These are phyloP conservation scores for Zalerion maritima DNA, from an alignment of 495 filamentous ascomycete genomes.

Conservation along the genomic window DNA sequence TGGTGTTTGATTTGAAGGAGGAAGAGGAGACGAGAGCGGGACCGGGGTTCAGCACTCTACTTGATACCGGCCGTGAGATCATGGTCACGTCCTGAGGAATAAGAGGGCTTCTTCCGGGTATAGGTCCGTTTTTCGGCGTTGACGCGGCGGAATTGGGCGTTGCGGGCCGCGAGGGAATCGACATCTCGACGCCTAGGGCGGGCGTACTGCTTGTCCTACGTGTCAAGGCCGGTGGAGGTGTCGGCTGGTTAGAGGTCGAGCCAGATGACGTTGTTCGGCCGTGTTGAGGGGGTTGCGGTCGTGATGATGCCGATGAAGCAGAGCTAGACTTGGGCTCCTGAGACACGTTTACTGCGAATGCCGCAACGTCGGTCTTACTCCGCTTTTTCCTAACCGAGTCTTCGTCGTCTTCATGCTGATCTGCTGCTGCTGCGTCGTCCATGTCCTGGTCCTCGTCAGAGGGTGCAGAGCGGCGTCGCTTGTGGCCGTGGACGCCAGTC, in stretches of 20 bases:
- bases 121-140: slow-evolving; percentile 16
- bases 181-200: slow-evolving; percentile 32
- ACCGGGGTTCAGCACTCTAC: too few relatives aligned
- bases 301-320: slow-evolving; percentile 2
- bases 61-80: too few relatives aligned
- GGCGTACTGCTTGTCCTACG: slow-evolving; percentile 25
- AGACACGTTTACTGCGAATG: too few relatives aligned
- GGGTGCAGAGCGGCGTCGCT: slow-evolving; percentile 19
- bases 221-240: slow-evolving; percentile 16
- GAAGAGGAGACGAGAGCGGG: too few relatives aligned
- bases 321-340: too few relatives aligned
- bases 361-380: slow-evolving; percentile 19
- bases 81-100: slow-evolving; percentile 17
- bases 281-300: neutral
- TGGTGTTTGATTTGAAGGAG: too few relatives aligned
- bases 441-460: slow-evolving; percentile 14
- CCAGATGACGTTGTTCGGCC: slow-evolving; percentile 8
- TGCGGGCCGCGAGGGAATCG: slow-evolving; percentile 40
- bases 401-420: slow-evolving; percentile 18
- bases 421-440: slow-evolving; percentile 11
- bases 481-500: slow-evolving; percentile 12
- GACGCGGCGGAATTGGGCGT: slow-evolving; percentile 26
- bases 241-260: slow-evolving; percentile 9
- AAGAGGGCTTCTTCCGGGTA: slow-evolving; percentile 24
- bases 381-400: slow-evolving; percentile 28